A percentile compares a stretch with the other conserved stretches of the same genome.
Evolutionary conservation across 2,329 filamentous ascomycete species (phyloP).

Genomic region (Nemania diffusa): DNA sequence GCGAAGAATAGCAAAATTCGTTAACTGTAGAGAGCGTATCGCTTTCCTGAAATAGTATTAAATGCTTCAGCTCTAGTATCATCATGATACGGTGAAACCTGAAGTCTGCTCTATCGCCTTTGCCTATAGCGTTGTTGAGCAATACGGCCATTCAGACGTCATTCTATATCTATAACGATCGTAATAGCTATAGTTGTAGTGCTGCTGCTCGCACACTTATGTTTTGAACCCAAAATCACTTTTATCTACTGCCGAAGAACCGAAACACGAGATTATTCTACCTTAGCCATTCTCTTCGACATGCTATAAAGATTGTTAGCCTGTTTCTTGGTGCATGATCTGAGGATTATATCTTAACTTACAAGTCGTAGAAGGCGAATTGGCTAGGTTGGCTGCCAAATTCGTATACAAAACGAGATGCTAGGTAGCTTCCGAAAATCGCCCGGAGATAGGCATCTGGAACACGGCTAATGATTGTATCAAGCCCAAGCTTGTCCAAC

Average conservation of each 20-base stretch:
- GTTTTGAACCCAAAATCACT: constrained; percentile 26
- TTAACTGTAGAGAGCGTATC: background rate
- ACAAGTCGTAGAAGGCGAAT: constrained; percentile 99
- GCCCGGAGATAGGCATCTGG: constrained; percentile 91
- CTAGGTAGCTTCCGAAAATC: constrained; percentile 96
- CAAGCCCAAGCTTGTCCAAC: constrained; percentile 88
- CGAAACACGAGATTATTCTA: constrained; percentile 44
- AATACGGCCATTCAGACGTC: constrained; percentile 11
- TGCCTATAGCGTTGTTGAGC: constrained; percentile 20
- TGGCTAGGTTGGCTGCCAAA: constrained; percentile 93
- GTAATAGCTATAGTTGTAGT: background rate
- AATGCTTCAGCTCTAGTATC: constrained; percentile 16
- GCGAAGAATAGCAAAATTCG: background rate
- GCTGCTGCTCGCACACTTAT: constrained; percentile 1
- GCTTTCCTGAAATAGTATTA: constrained; percentile 9
- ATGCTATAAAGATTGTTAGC: constrained; percentile 62
- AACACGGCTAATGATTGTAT: constrained; percentile 86
- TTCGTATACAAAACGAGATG: constrained; percentile 95
- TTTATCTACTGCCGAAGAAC: constrained; percentile 8
- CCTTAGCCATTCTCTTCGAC: constrained; percentile 70
- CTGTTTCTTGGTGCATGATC: background rate
- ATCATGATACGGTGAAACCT: constrained; percentile 16
- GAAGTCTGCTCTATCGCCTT: constrained; percentile 20
- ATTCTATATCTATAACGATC: constrained; percentile 1
- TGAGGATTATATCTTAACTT: constrained; percentile 56